Evolutionary conservation across 2,329 filamentous ascomycete species (phyloP).

Genomic region (Raffaelea deltoideospora): DNA sequence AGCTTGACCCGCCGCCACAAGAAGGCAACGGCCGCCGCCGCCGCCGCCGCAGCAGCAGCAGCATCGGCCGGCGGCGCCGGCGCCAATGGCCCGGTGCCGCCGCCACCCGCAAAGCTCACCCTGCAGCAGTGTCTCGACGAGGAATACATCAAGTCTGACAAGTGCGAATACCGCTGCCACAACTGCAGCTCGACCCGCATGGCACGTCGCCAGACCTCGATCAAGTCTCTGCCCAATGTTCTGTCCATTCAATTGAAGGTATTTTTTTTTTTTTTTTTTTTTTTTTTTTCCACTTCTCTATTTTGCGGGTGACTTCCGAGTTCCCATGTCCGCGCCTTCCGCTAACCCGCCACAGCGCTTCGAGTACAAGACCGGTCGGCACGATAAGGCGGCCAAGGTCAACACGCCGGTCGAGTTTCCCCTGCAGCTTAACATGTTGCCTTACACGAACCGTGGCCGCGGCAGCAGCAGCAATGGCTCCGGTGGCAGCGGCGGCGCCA

Average conservation of each 20-base stretch:
- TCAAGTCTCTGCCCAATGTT: slow-evolving; percentile 76
- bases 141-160: slow-evolving; percentile 75
- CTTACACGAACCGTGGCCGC: slow-evolving; percentile 61
- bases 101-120: slow-evolving; percentile 38
- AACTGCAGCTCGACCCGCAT: slow-evolving; percentile 65
- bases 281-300: not conserved
- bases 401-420: slow-evolving; percentile 78
- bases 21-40: not conserved
- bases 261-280: slow-evolving; percentile 10
- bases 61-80: no score
- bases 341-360: slow-evolving; percentile 37
- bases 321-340: not conserved
- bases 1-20: slow-evolving; percentile 23
- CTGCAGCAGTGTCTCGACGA: slow-evolving; percentile 65
- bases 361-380: slow-evolving; percentile 55
- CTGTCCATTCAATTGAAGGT: slow-evolving; percentile 89
- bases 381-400: slow-evolving; percentile 68
- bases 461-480: slow-evolving; percentile 25
- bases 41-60: slow-evolving; percentile 3
- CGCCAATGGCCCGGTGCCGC: no score
- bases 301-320: not conserved
- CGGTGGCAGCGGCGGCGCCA: no score
- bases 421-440: slow-evolving; percentile 73
- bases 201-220: slow-evolving; percentile 69
- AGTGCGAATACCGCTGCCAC: slow-evolving; percentile 77